Evolutionary conservation across 2,329 filamentous ascomycete species (phyloP), one percentile per base, ranked within the genome.

Genomic region (Xylaria sp.): DNA sequence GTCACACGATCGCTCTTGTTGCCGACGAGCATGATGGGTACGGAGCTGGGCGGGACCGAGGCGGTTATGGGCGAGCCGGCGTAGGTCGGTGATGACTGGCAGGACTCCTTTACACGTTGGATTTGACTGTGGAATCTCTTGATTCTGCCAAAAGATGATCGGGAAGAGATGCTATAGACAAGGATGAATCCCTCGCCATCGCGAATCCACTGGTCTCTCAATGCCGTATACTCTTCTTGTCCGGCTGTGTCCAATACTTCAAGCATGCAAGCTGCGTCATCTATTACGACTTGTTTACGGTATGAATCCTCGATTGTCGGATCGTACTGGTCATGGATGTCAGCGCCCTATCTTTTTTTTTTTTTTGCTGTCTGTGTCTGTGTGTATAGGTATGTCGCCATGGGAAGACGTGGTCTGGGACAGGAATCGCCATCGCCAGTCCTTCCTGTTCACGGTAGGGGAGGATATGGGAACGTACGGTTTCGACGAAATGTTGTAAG

Each of bases 1-100:
- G 93, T 96, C 52, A 96, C 91, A 70, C 94, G 85, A 76, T 99
- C 94, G 77, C 91, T 96, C 80, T 99, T 99, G 81, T 99, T 97
- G 67, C 94, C 94, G 42, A 99, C 94, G 35, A 99, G 83, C 94
- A 99, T 97, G 70, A 99, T 91, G 52, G 94, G 94, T 13, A 94
- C 91, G 18, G 88, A 88, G 64, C 85, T 81, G 64, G 84, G 84
- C 30, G 83, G 77, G 73, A 75, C 76, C 71, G 78, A 75, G 68
- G 84, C 68, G 72, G 87, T 77, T 68, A 91, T 81, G 54, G 89
- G 88, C 23, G 89, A 91, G 63, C 89, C 88, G 6, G 87, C 86
- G 69, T 91, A 92, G 34, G 88, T 88, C 6, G 89, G 88, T 23
- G 89, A 91, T 50, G 87, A 85, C 53, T 87, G 83, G 68, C 86